Percentiles rank a stretch among this genome's conserved stretches.
Conservation (phyloP, 345 rosid species). For the Theobroma cacao region DNA sequence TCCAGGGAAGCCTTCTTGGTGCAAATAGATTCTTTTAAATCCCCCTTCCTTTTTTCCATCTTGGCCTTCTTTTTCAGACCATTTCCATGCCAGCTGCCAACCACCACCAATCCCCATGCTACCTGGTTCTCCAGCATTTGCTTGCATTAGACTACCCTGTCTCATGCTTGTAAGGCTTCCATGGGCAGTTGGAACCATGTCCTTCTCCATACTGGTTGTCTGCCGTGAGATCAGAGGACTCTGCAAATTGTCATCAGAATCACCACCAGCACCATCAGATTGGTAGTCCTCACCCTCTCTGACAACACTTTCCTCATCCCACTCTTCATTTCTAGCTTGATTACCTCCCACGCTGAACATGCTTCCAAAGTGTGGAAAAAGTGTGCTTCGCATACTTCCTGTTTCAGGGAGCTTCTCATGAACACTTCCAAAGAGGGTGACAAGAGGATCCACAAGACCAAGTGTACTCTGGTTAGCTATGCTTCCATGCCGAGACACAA, state of each 20-base stretch:
- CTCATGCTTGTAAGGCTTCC: slow-evolving; percentile 56
- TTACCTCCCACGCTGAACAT: slow-evolving; percentile 94
- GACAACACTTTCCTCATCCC: slow-evolving; percentile 78
- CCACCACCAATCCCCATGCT: slow-evolving; percentile 87
- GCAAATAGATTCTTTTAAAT: slow-evolving; percentile 82
- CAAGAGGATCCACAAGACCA: slow-evolving; percentile 80
- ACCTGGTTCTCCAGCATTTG: slow-evolving; percentile 53
- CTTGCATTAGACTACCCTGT: slow-evolving; percentile 60
- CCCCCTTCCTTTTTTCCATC: slow-evolving; percentile 81
- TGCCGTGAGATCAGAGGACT: slow-evolving; percentile 95
- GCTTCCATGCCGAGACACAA: slow-evolving; percentile 74
- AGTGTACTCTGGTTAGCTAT: slow-evolving; percentile 42
- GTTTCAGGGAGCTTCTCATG: slow-evolving; percentile 79
- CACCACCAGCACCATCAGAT: slow-evolving; percentile 62
- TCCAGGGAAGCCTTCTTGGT: slow-evolving; percentile 59
- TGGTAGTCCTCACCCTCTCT: slow-evolving; percentile 71
- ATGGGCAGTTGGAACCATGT: slow-evolving; percentile 42
- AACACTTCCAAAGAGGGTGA: slow-evolving; percentile 79
- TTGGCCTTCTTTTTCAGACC: slow-evolving; percentile 69
- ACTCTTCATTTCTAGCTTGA: slow-evolving; percentile 64
- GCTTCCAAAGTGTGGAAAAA: slow-evolving; percentile 94
- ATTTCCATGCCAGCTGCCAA: slow-evolving; percentile 99
- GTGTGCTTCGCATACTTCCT: slow-evolving; percentile 88
- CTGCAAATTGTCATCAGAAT: slow-evolving; percentile 73
- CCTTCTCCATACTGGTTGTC: slow-evolving; percentile 74